Conservation (phyloP, 2,329 filamentous ascomycete genomes). For the Alternaria sp. region DNA sequence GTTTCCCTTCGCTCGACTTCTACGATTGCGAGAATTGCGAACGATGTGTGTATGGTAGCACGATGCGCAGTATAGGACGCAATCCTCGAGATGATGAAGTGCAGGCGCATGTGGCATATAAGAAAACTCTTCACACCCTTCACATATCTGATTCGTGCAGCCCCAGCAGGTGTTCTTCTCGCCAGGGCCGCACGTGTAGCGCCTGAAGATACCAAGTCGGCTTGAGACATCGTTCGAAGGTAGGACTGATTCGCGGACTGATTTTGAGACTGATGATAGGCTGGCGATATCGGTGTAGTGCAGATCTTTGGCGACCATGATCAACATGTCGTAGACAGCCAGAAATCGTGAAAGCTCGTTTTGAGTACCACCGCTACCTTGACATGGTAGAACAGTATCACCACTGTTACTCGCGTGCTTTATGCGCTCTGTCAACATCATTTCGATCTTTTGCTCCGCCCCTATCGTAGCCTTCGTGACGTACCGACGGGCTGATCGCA, state of each 20-base stretch:
- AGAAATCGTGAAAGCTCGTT: slow-evolving; percentile 32
- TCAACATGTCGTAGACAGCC: slow-evolving; percentile 39
- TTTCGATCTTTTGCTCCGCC: slow-evolving; percentile 15
- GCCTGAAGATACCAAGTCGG: slow-evolving; percentile 22
- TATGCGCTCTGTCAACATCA: slow-evolving; percentile 14
- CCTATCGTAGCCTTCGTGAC: slow-evolving; percentile 21
- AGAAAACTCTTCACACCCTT: slow-evolving; percentile 15
- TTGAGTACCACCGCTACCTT: slow-evolving; percentile 2
- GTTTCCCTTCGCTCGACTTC: neutral
- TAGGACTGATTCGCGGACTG: slow-evolving; percentile 30
- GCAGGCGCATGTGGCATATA: slow-evolving; percentile 10
- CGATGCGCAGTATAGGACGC: slow-evolving; percentile 27
- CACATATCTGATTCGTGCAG: slow-evolving; percentile 30
- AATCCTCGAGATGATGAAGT: slow-evolving; percentile 28
- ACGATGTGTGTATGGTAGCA: slow-evolving; percentile 24
- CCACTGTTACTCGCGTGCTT: neutral
- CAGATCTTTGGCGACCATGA: slow-evolving; percentile 30
- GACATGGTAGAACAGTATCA: neutral
- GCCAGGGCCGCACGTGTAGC: slow-evolving; percentile 25
- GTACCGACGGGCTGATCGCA: slow-evolving; percentile 24
- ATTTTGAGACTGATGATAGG: slow-evolving; percentile 32
- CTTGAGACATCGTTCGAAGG: slow-evolving; percentile 23
- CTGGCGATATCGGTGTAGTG: slow-evolving; percentile 36
- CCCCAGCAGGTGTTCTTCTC: slow-evolving; percentile 26
- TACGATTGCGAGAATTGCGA: neutral